A percentile compares a stretch with the other conserved stretches of the same genome.
phyloP scores from a whole-genome alignment of 106 monocot species.

The Hemerocallis citrina region DNA sequence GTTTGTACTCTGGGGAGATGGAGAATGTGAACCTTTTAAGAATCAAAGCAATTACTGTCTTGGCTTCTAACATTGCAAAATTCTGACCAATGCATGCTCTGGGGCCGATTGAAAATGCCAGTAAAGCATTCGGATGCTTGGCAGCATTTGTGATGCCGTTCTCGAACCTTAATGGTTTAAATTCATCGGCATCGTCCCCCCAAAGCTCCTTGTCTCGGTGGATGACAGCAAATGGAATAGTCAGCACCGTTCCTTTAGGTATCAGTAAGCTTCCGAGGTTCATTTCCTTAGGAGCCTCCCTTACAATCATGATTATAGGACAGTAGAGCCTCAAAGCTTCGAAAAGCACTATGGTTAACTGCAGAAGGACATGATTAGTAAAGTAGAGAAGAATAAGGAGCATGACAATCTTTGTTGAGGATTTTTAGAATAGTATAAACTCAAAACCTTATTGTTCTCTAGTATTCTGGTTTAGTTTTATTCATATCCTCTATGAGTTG shows the following conservation, averaged over 20 bases:
- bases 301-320: constrained; percentile 9
- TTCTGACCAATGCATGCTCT: constrained; percentile 46
- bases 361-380: neutral
- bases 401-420: neutral
- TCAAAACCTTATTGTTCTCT: no score
- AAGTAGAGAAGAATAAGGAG: neutral
- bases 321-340: constrained; percentile 48
- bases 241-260: constrained; percentile 15
- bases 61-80: constrained; percentile 63
- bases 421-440: no score
- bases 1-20: constrained; percentile 38
- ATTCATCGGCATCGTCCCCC: constrained; percentile 39
- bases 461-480: no score
- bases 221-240: constrained; percentile 22
- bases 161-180: constrained; percentile 49
- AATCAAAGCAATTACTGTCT: constrained; percentile 39
- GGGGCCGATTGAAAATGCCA: constrained; percentile 47
- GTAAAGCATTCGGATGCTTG: constrained; percentile 33
- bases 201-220: constrained; percentile 36
- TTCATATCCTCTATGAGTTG: no score
- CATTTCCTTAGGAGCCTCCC: constrained; percentile 21
- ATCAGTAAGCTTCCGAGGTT: constrained; percentile 21
- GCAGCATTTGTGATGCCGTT: constrained; percentile 36
- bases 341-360: constrained; percentile 39
- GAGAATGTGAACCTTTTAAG: constrained; percentile 46